Percentiles rank a stretch among this genome's conserved stretches.
These are phyloP conservation scores for Aspergillus indologenus DNA, from an alignment of 495 filamentous ascomycete genomes.

Conservation along the genomic window DNA sequence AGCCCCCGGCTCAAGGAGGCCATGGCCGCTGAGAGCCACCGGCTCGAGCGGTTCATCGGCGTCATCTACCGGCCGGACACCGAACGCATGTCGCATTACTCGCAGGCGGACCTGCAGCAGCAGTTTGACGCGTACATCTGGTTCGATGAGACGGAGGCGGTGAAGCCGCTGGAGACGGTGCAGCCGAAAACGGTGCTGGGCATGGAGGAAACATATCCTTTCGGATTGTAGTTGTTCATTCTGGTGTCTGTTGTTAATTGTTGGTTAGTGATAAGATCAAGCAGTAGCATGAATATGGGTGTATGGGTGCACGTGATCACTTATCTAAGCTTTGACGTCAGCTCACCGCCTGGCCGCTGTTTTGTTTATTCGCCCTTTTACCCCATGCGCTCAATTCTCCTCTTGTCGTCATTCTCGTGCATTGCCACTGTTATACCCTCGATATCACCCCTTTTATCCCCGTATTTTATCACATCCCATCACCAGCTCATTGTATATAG, in stretches of 20 bases:
- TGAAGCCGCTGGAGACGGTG: slow-evolving; percentile 48
- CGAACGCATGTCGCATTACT: slow-evolving; percentile 55
- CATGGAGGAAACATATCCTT: slow-evolving; percentile 56
- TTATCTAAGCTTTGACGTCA: slow-evolving; percentile 19
- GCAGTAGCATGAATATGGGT: neutral
- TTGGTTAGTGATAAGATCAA: neutral
- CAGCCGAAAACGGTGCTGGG: slow-evolving; percentile 48
- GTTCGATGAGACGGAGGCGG: slow-evolving; percentile 54
- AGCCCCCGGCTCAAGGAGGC: slow-evolving; percentile 37
- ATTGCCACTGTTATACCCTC: neutral
- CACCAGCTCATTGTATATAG: neutral
- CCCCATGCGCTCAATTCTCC: neutral
- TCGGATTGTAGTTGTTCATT: slow-evolving; percentile 40
- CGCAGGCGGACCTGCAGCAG: slow-evolving; percentile 48
- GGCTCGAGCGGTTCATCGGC: slow-evolving; percentile 55
- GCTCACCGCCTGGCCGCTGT: slow-evolving; percentile 24
- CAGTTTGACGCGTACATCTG: slow-evolving; percentile 58
- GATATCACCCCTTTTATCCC: slow-evolving; percentile 1
- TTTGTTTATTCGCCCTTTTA: slow-evolving; percentile 22
- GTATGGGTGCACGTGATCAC: neutral
- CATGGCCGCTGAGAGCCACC: slow-evolving; percentile 34
- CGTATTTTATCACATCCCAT: neutral
- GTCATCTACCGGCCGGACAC: slow-evolving; percentile 59
- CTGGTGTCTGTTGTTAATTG: neutral
- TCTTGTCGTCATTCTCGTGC: slow-evolving; percentile 5